Conservation (phyloP, 208 protist species). For the Perkinsela sp. region DNA sequence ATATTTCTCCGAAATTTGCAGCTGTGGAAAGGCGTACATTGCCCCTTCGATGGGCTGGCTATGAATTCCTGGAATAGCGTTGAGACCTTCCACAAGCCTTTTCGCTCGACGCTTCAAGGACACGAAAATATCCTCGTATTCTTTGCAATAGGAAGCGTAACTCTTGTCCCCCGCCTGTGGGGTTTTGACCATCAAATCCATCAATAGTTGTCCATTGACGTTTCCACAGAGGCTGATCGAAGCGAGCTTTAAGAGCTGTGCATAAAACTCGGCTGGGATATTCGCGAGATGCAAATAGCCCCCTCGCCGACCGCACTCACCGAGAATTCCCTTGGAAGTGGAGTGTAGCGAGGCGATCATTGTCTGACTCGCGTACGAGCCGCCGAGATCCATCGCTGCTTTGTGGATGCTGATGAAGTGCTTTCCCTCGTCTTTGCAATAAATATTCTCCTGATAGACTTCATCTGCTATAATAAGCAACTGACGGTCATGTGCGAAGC, state of each 20-base stretch:
- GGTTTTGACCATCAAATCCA: constrained; percentile 78
- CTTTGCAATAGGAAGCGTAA: constrained; percentile 41
- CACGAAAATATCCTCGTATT: constrained; percentile 42
- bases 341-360: constrained; percentile 77
- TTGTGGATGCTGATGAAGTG: constrained; percentile 68
- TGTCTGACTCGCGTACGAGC: constrained; percentile 20
- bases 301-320: constrained; percentile 87
- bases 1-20: constrained; percentile 54
- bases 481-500: constrained; percentile 20
- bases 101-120: constrained; percentile 22
- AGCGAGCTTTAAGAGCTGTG: constrained; percentile 77
- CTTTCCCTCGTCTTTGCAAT: constrained; percentile 21
- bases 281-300: constrained; percentile 84
- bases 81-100: constrained; percentile 48
- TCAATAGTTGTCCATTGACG: constrained; percentile 71
- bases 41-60: constrained; percentile 72
- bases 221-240: constrained; percentile 87
- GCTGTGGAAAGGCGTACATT: constrained; percentile 93
- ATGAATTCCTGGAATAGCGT: constrained; percentile 62
- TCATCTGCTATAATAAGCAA: constrained; percentile 89
- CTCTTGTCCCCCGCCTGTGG: constrained; percentile 62
- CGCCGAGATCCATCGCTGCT: constrained; percentile 23
- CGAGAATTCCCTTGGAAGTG: constrained; percentile 88
- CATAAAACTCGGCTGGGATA: constrained; percentile 16
- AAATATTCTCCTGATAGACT: constrained; percentile 97